Conservation (phyloP, 805 yeast species). For the Sugiyamaella chiloensis region DNA sequence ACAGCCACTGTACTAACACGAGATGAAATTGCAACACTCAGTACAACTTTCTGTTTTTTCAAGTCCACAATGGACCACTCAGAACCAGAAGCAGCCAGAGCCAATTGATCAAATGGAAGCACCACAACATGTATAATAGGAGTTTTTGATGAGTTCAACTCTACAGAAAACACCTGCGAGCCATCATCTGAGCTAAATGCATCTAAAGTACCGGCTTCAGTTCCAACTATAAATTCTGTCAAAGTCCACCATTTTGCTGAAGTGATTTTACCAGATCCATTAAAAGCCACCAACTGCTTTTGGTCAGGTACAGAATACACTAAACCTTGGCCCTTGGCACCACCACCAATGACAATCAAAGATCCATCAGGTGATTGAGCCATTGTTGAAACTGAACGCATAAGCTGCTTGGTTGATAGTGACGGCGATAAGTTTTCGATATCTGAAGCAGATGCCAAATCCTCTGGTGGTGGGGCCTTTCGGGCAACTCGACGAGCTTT, state of each 20-base stretch:
- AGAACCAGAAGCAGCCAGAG: constrained; percentile 14
- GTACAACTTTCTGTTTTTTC: constrained; percentile 10
- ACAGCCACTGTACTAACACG: constrained; percentile 24
- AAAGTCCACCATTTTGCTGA: constrained; percentile 16
- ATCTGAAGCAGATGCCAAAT: constrained; percentile 11
- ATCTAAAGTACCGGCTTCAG: constrained; percentile 21
- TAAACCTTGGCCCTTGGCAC: constrained; percentile 22
- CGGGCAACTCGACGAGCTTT: constrained; percentile 15
- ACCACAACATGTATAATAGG: neutral
- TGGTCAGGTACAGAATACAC: constrained; percentile 14
- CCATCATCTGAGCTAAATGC: constrained; percentile 8
- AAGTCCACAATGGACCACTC: constrained; percentile 19
- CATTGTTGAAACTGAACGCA: constrained; percentile 14
- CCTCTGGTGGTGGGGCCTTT: constrained; percentile 11
- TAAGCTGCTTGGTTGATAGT: constrained; percentile 22
- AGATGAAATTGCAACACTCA: constrained; percentile 15
- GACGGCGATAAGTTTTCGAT: constrained; percentile 6
- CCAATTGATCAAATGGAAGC: constrained; percentile 4
- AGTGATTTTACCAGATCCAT: constrained; percentile 20
- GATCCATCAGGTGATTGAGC: constrained; percentile 9
- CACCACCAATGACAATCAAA: constrained; percentile 23
- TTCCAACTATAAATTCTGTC: constrained; percentile 14
- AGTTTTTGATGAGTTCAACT: neutral
- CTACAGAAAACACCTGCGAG: neutral
- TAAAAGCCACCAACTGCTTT: constrained; percentile 1